These are phyloP conservation scores for Starmerella bacillaris DNA, from an alignment of 805 yeast genomes.

Conservation along the genomic window DNA sequence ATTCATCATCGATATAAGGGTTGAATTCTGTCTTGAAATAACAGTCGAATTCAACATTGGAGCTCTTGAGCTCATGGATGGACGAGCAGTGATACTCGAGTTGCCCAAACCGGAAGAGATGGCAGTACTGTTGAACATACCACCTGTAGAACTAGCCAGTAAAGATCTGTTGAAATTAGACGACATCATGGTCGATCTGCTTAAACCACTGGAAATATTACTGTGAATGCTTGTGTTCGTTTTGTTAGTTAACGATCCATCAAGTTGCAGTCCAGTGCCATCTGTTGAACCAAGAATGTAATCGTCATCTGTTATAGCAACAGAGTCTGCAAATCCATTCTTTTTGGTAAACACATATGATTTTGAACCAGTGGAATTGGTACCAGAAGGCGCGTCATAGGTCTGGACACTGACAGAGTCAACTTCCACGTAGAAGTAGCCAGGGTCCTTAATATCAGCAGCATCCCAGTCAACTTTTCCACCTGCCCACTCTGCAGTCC, in stretches of 20 bases:
- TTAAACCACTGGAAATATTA: constrained; percentile 7
- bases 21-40: too few relatives aligned
- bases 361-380: constrained; percentile 29
- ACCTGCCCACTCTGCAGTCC: constrained; percentile 73
- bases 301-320: constrained; percentile 45
- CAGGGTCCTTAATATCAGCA: constrained; percentile 49
- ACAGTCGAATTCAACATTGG: too few relatives aligned
- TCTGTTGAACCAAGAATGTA: constrained; percentile 40
- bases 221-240: neutral
- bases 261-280: constrained; percentile 44
- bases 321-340: constrained; percentile 28
- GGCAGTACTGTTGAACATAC: constrained; percentile 4
- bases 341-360: constrained; percentile 39
- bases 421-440: constrained; percentile 62
- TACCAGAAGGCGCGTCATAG: constrained; percentile 51
- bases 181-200: constrained; percentile 9
- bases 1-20: too few relatives aligned
- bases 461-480: constrained; percentile 74
- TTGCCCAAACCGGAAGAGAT: constrained; percentile 9
- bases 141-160: constrained; percentile 8
- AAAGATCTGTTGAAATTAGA: constrained; percentile 1
- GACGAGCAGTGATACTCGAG: constrained; percentile 1
- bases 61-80: constrained; percentile 4
- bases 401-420: constrained; percentile 45
- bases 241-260: constrained; percentile 15